A percentile compares a stretch with the other conserved stretches of the same genome.
Evolutionary conservation across 2,329 filamentous ascomycete genomes (phyloP).

Genomic region (Polychaeton citri): DNA sequence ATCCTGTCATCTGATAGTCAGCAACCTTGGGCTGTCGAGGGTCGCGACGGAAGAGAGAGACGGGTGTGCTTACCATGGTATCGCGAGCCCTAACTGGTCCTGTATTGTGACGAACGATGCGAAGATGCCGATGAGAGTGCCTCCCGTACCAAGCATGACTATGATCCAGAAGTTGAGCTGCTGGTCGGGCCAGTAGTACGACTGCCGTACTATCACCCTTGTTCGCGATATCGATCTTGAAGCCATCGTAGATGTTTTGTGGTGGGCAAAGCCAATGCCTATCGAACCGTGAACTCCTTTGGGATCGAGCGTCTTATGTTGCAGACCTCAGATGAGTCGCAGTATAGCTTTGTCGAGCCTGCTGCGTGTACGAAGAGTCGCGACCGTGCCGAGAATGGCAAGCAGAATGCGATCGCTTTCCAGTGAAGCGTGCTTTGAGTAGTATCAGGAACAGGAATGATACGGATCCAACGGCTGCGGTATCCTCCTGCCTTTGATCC

Average conservation of each 20-base stretch:
- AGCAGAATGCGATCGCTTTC: too few relatives aligned
- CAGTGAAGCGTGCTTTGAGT: too few relatives aligned
- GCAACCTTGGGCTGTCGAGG: neutral
- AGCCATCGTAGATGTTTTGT: conserved; percentile 13
- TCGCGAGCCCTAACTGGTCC: conserved; percentile 39
- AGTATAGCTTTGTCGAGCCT: too few relatives aligned
- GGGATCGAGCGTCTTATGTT: too few relatives aligned
- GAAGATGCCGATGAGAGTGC: conserved; percentile 46
- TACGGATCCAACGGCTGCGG: too few relatives aligned
- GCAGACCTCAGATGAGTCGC: too few relatives aligned
- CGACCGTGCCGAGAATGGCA: too few relatives aligned
- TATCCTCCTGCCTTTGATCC: too few relatives aligned
- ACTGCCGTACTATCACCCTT: conserved; percentile 31
- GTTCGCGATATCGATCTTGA: conserved; percentile 12
- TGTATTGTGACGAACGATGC: conserved; percentile 48
- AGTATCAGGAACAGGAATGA: too few relatives aligned
- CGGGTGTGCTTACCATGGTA: conserved; percentile 41
- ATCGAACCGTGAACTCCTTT: too few relatives aligned
- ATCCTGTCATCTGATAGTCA: conserved; percentile 34
- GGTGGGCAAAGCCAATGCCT: neutral
- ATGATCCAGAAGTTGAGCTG: conserved; percentile 54
- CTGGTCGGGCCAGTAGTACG: conserved; percentile 52
- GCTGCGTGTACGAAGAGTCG: too few relatives aligned
- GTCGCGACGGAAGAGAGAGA: neutral
- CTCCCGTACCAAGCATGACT: conserved; percentile 45